phyloP scores from a whole-genome alignment of 768 basidiomycete species.

The Leccinellum rugosiceps region DNA sequence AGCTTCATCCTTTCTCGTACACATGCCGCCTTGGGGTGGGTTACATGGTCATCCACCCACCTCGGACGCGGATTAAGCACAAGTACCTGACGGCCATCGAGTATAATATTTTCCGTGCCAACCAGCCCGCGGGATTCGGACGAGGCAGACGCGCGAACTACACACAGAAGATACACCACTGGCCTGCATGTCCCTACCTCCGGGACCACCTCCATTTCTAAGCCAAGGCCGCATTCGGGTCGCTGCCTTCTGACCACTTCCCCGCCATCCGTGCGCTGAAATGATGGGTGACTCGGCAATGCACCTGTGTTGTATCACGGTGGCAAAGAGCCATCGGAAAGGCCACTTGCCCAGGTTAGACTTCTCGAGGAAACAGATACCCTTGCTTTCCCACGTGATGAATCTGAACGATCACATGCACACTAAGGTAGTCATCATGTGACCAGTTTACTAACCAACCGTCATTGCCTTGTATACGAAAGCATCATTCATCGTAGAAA shows the following conservation, averaged over 20 bases:
- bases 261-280: background rate
- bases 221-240: background rate
- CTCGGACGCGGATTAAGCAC: conserved; percentile 11
- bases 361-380: conserved; percentile 3
- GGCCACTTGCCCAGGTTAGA: conserved; percentile 2
- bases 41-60: conserved; percentile 1
- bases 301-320: conserved; percentile 1
- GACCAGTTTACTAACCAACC: background rate
- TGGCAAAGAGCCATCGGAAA: conserved; percentile 4
- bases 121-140: conserved; percentile 1
- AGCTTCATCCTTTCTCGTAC: background rate
- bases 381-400: conserved; percentile 24
- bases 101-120: background rate
- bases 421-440: background rate
- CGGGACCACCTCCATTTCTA: background rate
- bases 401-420: conserved; percentile 20
- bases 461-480: conserved; percentile 1
- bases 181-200: conserved; percentile 6
- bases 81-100: conserved; percentile 1
- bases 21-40: background rate
- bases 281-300: background rate
- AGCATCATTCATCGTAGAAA: background rate
- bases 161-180: conserved; percentile 1
- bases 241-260: background rate
- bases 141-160: conserved; percentile 1